A percentile compares a stretch with the other conserved stretches of the same genome.
Evolutionary conservation across 2,329 filamentous ascomycete species (phyloP).

Genomic region (Shiraia bambusicola): DNA sequence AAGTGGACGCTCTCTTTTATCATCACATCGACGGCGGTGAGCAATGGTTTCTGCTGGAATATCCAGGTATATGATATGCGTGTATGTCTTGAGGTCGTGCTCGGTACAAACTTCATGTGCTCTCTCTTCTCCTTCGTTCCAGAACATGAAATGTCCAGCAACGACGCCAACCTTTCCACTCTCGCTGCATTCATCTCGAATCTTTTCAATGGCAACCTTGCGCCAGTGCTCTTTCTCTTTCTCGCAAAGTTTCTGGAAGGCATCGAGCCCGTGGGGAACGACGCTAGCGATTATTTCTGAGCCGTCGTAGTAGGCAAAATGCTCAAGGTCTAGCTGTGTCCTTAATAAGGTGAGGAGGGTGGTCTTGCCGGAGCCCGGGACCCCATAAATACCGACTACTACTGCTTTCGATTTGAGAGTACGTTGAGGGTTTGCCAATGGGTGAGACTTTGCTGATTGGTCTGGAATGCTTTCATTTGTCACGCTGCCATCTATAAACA

Average conservation of each 20-base stretch:
- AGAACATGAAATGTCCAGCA: conserved; percentile 60
- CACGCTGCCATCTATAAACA: too few species aligned
- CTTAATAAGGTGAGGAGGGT: too few species aligned
- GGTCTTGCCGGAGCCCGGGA: too few species aligned
- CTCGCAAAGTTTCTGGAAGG: conserved; percentile 49
- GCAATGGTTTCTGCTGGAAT: conserved; percentile 42
- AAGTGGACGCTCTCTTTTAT: conserved; percentile 36
- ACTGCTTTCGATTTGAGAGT: too few species aligned
- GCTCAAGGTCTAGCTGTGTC: too few species aligned
- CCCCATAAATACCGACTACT: too few species aligned
- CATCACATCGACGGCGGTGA: conserved; percentile 45
- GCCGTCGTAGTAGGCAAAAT: conserved; percentile 56
- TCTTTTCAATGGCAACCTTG: conserved; percentile 49
- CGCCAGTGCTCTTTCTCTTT: conserved; percentile 46
- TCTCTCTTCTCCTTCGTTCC: conserved; percentile 36
- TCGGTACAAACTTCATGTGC: conserved; percentile 44
- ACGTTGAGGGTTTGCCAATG: too few species aligned
- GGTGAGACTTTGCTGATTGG: too few species aligned
- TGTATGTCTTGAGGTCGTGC: conserved; percentile 52
- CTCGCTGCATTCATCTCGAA: conserved; percentile 43
- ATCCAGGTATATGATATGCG: conserved; percentile 62
- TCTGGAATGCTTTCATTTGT: too few species aligned
- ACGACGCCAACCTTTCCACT: conserved; percentile 50
- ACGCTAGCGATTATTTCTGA: conserved; percentile 51
- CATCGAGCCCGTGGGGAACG: conserved; percentile 50